Evolutionary conservation across 805 yeast genomes (phyloP), one percentile per base, ranked within the genome.

Genomic region (Lipomyces sp.): DNA sequence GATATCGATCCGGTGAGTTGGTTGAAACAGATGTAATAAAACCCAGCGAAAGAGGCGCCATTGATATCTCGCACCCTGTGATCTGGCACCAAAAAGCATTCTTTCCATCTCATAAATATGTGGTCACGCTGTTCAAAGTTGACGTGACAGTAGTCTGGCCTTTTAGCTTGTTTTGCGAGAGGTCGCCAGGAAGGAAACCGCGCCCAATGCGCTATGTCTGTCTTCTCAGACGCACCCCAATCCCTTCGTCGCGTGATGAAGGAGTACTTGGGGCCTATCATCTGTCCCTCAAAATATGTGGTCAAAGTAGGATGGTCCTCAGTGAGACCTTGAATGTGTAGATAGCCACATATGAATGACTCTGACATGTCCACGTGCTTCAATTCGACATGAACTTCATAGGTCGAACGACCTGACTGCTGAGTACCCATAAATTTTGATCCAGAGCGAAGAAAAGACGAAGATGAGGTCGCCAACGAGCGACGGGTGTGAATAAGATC

Each of bases 101-200:
- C 98, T 78, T 93, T 93, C 98, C 98, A 93, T 71, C 97, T 83
- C 97, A 93, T 93, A 75, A 87, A 93, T 4, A 93, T 78, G 73
- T 80, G 83, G 65, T 86, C 83, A 30, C 82, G 78, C 58, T 80
- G 66, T 34, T 72, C 74, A 57, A 71, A 79, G 71, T 77, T 66
- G 24, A 66, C 58, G 57, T 76, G 78, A 33, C 74, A 74, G 64
- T 74, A 76, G 59, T 69, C 71, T 13, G 74, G 75, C 48, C 73
- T 72, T 56, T 71, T 66, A 15, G 75, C 75, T 58, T 69, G 65
- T 33, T 69, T 65, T 18, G 73, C 72, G 29, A 72, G 67, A 37
- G 70, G 73, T 58, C 81, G 78, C 81, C 84, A 85, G 29, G 82
- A 75, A 8, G 81, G 80, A 72, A 85, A 85, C 65, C 88, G 81